Percentiles rank a stretch among this genome's conserved stretches.
Evolutionary conservation across 129 eudicot species (phyloP).

Genomic region (Centrapalus pauciflorus): DNA sequence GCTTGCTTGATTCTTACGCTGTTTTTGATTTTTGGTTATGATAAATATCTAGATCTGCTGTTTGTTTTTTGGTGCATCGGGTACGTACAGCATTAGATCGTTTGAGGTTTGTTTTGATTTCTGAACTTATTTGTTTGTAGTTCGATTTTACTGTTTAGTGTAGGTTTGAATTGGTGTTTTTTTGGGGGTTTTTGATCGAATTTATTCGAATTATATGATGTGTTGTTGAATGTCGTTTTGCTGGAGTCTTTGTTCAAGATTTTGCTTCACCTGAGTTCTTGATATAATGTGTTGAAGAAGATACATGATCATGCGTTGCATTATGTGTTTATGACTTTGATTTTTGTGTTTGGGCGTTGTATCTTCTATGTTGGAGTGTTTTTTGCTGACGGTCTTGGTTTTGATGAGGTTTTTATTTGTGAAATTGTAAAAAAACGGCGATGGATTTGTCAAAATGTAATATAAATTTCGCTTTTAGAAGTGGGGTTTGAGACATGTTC

Average conservation of each 20-base stretch:
- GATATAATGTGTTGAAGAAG: constrained; percentile 4
- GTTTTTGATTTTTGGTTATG: constrained; percentile 12
- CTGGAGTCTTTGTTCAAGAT: not conserved
- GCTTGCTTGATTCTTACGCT: constrained; percentile 34
- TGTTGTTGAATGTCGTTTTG: not conserved
- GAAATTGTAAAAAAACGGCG: not conserved
- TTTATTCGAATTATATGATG: not conserved
- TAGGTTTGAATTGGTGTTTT: not conserved
- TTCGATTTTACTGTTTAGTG: not conserved
- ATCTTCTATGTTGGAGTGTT: no score
- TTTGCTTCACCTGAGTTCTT: not conserved
- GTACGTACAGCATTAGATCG: constrained; percentile 1
- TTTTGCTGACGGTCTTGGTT: no score
- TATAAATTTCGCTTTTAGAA: not conserved
- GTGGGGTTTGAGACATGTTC: not conserved
- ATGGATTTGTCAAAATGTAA: not conserved
- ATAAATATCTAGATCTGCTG: constrained; percentile 33
- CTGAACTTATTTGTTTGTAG: not conserved
- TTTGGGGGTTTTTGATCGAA: constrained; percentile 1
- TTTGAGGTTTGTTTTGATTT: constrained; percentile 19
- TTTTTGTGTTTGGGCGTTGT: no score
- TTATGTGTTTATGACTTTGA: not conserved
- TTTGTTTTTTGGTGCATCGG: constrained; percentile 11
- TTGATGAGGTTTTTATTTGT: not conserved
- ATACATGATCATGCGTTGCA: not conserved